These are phyloP conservation scores for Candida morakotiae DNA, from an alignment of 805 yeast genomes.

Conservation along the genomic window DNA sequence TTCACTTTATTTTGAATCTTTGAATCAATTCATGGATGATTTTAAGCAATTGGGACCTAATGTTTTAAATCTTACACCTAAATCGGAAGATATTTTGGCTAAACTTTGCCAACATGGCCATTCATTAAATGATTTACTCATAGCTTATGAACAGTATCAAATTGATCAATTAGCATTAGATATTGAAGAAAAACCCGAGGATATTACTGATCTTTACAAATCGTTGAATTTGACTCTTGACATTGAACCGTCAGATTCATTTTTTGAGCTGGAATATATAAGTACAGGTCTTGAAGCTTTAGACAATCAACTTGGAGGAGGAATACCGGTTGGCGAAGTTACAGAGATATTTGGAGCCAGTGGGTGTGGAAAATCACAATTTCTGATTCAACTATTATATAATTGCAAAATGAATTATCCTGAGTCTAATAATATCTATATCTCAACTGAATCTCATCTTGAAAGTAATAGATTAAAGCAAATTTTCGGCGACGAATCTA, in stretches of 20 bases:
- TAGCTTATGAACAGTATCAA: conserved; percentile 11
- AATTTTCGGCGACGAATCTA: conserved; percentile 16
- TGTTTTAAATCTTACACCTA: conserved; percentile 8
- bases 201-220: conserved; percentile 18
- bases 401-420: conserved; percentile 40
- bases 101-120: conserved; percentile 21
- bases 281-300: conserved; percentile 22
- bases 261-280: conserved; percentile 6
- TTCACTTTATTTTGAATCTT: not conserved
- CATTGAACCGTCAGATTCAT: not conserved
- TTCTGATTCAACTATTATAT: conserved; percentile 62
- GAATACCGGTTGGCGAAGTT: conserved; percentile 25
- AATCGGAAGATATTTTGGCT: conserved; percentile 14
- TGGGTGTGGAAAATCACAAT: conserved; percentile 83
- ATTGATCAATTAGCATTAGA: conserved; percentile 16
- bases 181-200: conserved; percentile 23
- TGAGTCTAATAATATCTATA: conserved; percentile 42
- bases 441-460: conserved; percentile 73
- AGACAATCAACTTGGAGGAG: conserved; percentile 24
- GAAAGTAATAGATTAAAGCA: conserved; percentile 57
- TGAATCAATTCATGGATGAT: conserved; percentile 17
- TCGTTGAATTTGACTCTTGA: conserved; percentile 1
- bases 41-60: conserved; percentile 18
- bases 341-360: conserved; percentile 84
- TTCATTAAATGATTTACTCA: conserved; percentile 21